Evolutionary conservation across 2,329 filamentous ascomycete genomes (phyloP).

Genomic region (Stromatinia cepivora): DNA sequence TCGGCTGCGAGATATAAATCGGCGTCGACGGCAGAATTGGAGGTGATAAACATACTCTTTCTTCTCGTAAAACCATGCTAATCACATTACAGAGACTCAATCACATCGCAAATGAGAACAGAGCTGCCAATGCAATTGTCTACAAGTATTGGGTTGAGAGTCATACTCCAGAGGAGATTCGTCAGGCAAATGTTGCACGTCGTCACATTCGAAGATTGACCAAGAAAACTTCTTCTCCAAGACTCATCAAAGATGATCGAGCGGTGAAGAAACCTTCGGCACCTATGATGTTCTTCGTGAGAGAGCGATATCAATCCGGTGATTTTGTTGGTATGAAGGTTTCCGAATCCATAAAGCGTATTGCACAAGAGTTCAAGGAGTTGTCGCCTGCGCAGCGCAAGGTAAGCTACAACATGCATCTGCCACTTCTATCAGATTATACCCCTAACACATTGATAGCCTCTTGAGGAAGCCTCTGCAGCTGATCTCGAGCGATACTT

Average conservation of each 20-base stretch:
- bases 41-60: slow-evolving; percentile 39
- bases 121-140: slow-evolving; percentile 45
- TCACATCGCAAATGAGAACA: slow-evolving; percentile 50
- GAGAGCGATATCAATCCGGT: slow-evolving; percentile 47
- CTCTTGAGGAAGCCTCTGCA: slow-evolving; percentile 32
- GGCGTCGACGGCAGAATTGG: slow-evolving; percentile 40
- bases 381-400: slow-evolving; percentile 50
- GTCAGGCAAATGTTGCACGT: slow-evolving; percentile 59
- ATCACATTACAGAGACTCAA: slow-evolving; percentile 47
- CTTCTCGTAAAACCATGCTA: slow-evolving; percentile 38
- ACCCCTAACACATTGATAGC: slow-evolving; percentile 4
- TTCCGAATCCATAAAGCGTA: slow-evolving; percentile 45
- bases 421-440: neutral
- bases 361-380: slow-evolving; percentile 50
- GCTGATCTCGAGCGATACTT: slow-evolving; percentile 38
- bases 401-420: slow-evolving; percentile 28
- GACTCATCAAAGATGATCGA: slow-evolving; percentile 54
- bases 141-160: slow-evolving; percentile 56
- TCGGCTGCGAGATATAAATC: slow-evolving; percentile 40
- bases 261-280: slow-evolving; percentile 46
- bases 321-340: slow-evolving; percentile 51
- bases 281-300: slow-evolving; percentile 47
- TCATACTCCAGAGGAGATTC: slow-evolving; percentile 58
- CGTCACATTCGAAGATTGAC: slow-evolving; percentile 30
- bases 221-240: neutral